These are phyloP conservation scores for Nepenthes mirabilis DNA, from an alignment of 148 eudicot species.

Conservation along the genomic window DNA sequence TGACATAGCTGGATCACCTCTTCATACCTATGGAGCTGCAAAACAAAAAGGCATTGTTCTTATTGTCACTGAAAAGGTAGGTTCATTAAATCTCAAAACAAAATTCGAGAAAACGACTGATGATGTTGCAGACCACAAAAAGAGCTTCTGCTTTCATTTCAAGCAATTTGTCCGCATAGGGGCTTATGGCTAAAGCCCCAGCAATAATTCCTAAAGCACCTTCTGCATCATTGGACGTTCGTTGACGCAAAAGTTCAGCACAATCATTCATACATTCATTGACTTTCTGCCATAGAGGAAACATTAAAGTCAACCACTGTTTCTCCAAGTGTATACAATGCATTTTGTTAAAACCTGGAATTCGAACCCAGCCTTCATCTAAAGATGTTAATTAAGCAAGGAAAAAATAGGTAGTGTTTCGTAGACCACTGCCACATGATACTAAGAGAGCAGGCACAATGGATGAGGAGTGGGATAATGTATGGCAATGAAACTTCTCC, in stretches of 20 bases:
- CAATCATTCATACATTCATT: slow-evolving; percentile 54
- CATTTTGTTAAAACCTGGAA: no score
- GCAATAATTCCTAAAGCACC: slow-evolving; percentile 46
- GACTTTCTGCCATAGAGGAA: slow-evolving; percentile 48
- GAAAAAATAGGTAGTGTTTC: no score
- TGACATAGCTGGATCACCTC: slow-evolving; percentile 69
- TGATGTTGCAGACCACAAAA: slow-evolving; percentile 48
- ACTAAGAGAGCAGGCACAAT: no score
- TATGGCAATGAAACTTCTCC: no score
- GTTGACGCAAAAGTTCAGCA: slow-evolving; percentile 39
- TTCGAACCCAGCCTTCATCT: no score
- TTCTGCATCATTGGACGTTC: slow-evolving; percentile 28
- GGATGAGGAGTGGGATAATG: no score
- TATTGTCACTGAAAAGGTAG: not conserved
- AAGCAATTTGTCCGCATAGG: slow-evolving; percentile 58
- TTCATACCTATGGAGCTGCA: slow-evolving; percentile 71
- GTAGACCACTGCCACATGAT: no score
- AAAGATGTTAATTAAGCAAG: no score
- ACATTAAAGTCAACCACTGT: slow-evolving; percentile 2
- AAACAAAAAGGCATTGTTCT: slow-evolving; percentile 1
- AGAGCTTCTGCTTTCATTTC: slow-evolving; percentile 85
- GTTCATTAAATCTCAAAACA: not conserved
- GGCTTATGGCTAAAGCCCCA: slow-evolving; percentile 65
- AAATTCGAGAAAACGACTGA: not conserved
- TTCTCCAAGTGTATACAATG: no score